A percentile compares a stretch with the other conserved stretches of the same genome.
Evolutionary conservation across 495 filamentous ascomycete genomes (phyloP).

Genomic region (Daldinia vernicosa): DNA sequence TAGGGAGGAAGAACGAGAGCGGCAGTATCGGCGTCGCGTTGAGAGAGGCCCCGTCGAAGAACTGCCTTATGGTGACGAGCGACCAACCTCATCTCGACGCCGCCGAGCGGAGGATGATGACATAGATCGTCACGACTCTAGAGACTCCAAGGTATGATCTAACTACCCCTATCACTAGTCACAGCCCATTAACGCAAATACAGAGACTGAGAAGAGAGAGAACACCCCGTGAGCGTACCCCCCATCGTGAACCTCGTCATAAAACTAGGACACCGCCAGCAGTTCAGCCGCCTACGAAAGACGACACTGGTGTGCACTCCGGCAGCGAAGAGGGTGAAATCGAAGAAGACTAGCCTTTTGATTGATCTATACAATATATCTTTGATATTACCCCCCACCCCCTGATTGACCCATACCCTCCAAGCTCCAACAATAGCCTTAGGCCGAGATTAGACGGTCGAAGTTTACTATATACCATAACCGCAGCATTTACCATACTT

Average conservation of each 20-base stretch:
- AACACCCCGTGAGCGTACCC: slow-evolving; percentile 67
- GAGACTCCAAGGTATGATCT: slow-evolving; percentile 66
- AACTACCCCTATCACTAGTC: slow-evolving; percentile 1
- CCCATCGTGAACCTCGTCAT: slow-evolving; percentile 61
- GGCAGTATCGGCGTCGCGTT: slow-evolving; percentile 82
- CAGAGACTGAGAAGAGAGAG: slow-evolving; percentile 70
- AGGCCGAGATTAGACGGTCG: background rate
- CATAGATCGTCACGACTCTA: slow-evolving; percentile 70
- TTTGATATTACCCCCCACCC: background rate
- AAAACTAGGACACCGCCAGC: slow-evolving; percentile 63
- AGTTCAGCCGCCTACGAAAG: slow-evolving; percentile 59
- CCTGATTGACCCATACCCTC: background rate
- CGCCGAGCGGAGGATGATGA: slow-evolving; percentile 80
- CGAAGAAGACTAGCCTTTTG: slow-evolving; percentile 76
- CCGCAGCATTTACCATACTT: background rate
- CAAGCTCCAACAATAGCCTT: background rate
- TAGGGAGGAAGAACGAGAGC: slow-evolving; percentile 85
- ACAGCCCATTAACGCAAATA: slow-evolving; percentile 30
- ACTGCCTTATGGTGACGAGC: slow-evolving; percentile 87
- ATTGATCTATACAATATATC: slow-evolving; percentile 15
- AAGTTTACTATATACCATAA: background rate
- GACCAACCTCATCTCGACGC: slow-evolving; percentile 65
- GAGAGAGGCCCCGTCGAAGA: slow-evolving; percentile 81
- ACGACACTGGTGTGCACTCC: slow-evolving; percentile 73
- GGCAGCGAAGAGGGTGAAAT: slow-evolving; percentile 99